Conservation (phyloP, 495 filamentous ascomycete genomes). For the Trichocladium antarcticum region DNA sequence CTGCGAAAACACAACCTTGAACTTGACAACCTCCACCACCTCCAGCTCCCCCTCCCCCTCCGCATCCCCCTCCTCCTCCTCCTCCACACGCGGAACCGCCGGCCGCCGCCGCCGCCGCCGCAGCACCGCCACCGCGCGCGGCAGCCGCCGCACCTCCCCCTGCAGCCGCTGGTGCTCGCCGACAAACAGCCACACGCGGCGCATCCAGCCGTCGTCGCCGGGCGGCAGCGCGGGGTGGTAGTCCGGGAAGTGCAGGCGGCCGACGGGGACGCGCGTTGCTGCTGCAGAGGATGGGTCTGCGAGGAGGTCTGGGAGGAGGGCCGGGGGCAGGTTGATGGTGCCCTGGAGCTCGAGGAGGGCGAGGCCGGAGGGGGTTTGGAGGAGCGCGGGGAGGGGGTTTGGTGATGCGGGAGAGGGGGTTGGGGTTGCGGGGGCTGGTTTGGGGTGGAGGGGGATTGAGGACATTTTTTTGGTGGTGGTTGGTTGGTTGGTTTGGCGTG, state of each 20-base stretch:
- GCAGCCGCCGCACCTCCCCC: slow-evolving; percentile 80
- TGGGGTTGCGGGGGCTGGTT: background rate
- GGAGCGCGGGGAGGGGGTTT: slow-evolving; percentile 64
- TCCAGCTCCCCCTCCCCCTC: slow-evolving; percentile 32
- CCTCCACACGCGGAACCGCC: slow-evolving; percentile 5
- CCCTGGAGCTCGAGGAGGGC: slow-evolving; percentile 89
- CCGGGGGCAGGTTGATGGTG: slow-evolving; percentile 64
- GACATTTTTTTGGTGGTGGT: background rate
- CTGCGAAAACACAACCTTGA: slow-evolving; percentile 76
- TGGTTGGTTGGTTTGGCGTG: background rate
- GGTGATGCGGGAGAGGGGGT: background rate
- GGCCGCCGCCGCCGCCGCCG: slow-evolving; percentile 3
- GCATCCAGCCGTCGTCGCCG: slow-evolving; percentile 63
- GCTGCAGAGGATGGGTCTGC: background rate
- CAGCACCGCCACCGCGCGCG: slow-evolving; percentile 59
- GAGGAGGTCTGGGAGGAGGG: slow-evolving; percentile 10
- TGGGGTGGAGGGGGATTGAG: slow-evolving; percentile 12
- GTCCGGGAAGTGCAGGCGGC: slow-evolving; percentile 69
- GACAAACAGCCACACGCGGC: slow-evolving; percentile 73
- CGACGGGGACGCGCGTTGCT: slow-evolving; percentile 45
- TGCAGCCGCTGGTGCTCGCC: slow-evolving; percentile 82
- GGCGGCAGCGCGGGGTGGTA: slow-evolving; percentile 41
- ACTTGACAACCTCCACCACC: slow-evolving; percentile 78
- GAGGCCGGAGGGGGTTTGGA: slow-evolving; percentile 70
- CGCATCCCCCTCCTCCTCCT: slow-evolving; percentile 8